Evolutionary conservation across 2,329 filamentous ascomycete species (phyloP), one percentile per base, ranked within the genome.

Genomic region (Venturia asperata): DNA sequence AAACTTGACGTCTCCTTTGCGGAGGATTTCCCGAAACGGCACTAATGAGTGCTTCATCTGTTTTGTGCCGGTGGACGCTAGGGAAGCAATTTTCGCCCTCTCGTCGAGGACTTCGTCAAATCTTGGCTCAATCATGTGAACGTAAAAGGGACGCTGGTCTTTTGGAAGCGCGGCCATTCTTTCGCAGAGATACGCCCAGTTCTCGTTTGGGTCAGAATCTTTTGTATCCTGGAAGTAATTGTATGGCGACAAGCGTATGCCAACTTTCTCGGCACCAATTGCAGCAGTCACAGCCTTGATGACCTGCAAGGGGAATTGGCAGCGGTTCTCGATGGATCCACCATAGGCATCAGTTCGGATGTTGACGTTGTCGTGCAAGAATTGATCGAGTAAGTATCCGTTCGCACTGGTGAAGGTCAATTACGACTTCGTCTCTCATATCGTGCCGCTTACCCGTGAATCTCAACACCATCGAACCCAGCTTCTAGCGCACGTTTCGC

Each of bases 91-190:
- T 1, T 68, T 67, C 3, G 72, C 49, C 78, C 73, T 43, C 80
- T 81, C 5, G 47, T 83, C 79, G 0, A 70, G 70, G 62, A 71
- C 73, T 0, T 80, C 81, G 0, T 76, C 87, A 71, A 21, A 84
- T 74, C 69, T 82, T 82, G 82, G 82, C 71, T 85, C 83, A 61
- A 85, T 76, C 56, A 85, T 82, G 73, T 79, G 81, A 19, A 85
- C 79, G 67, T 85, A 85, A 2, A 79, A 79, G n/a, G 84, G 70
- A 4, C 71, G 68, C 0, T 79, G 79, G 11, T 76, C 72, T 5
- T 71, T 69, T 34, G 67, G 63, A 39, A 43, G 56, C 61, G 71
- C 70, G 71, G 84, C 84, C 67, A 85, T 69, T 66, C 80, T 74
- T 49, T 74, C 73, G 67, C 80, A 83, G 6, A 85, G 73, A 67